Evolutionary conservation across 495 filamentous ascomycete genomes (phyloP), one percentile per base, ranked within the genome.

Genomic region (Penicillium macrosclerotiorum): DNA sequence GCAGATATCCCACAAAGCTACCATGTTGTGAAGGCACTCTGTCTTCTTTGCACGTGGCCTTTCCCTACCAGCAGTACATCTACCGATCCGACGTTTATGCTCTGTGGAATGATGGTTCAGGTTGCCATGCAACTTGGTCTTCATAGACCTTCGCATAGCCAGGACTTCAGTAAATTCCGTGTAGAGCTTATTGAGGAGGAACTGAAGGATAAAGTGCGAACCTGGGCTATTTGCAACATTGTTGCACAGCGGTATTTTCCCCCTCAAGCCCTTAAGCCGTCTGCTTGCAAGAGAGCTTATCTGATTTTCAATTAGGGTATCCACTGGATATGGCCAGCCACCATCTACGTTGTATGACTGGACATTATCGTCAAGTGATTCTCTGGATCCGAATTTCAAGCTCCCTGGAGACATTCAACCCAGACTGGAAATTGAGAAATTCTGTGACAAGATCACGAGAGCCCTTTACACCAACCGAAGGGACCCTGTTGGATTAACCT

Each of bases 161-260:
- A 95, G 60, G 90, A 96, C 66, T 96, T 95, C 65, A 87, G 86
- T 19, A 81, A 89, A 17, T 86, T 88, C 30, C 81, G 83, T 4
- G 81, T 95, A 13, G 85, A 92, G 52, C 77, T 95, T 25, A 87
- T 86, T 51, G 86, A 88, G 46, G 88, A 91, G 52, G 88, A 95
- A 49, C 73, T 96, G 43, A 79, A 83, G 52, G 90, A 96, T 57
- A 80, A 91, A 42, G 83, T 95, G 33, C 80, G 82, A 46, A 96
- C 90, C 1, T 96, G 90, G 90, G 90, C 89, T 12, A 83, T 89
- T 8, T 92, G 88, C 59, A 96, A 96, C 60, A 89, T 93, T 57
- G 89, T 95, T 34, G 84, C 89, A n/a, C 90, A 95, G 64, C 74
- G 77, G 80, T 82, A 73, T 42, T 69, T 45, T 37, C n/a, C 12